Conservation (phyloP, 2,329 filamentous ascomycete species). For the Dactylonectria estremocensis region DNA sequence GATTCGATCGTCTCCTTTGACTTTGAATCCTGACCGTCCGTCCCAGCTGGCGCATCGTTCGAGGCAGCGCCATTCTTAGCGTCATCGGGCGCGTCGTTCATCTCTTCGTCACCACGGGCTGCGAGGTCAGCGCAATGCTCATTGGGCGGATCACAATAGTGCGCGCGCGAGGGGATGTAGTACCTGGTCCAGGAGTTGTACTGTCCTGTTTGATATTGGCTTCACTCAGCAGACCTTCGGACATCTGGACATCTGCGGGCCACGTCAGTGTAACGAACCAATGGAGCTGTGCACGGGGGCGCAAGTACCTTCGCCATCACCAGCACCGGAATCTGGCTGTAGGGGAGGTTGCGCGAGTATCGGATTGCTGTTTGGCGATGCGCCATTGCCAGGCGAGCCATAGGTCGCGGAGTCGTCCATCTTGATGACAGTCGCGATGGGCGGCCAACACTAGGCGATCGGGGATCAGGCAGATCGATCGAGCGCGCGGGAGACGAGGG, state of each 20-base stretch:
- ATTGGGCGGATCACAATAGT: slow-evolving; percentile 77
- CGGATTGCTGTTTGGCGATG: slow-evolving; percentile 70
- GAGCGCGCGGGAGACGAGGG: slow-evolving; percentile 19
- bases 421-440: slow-evolving; percentile 44
- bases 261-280: slow-evolving; percentile 36
- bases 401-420: slow-evolving; percentile 75
- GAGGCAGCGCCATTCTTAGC: slow-evolving; percentile 64
- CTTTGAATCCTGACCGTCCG: slow-evolving; percentile 71
- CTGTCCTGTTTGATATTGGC: slow-evolving; percentile 73
- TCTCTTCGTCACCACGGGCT: slow-evolving; percentile 82
- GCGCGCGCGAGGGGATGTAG: slow-evolving; percentile 74
- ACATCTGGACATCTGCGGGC: slow-evolving; percentile 75
- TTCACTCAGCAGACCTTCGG: slow-evolving; percentile 64
- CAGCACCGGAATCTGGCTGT: slow-evolving; percentile 59
- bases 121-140: slow-evolving; percentile 71
- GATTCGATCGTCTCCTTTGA: slow-evolving; percentile 87
- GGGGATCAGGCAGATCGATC: slow-evolving; percentile 37
- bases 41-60: slow-evolving; percentile 64
- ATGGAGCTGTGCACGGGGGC: background rate
- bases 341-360: slow-evolving; percentile 70
- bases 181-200: slow-evolving; percentile 70
- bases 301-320: slow-evolving; percentile 63
- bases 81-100: slow-evolving; percentile 77
- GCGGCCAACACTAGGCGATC: slow-evolving; percentile 27
- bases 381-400: slow-evolving; percentile 70